Evolutionary conservation across 2,329 filamentous ascomycete genomes (phyloP), one percentile per base, ranked within the genome.

Genomic region (Diaporthe nobilis): DNA sequence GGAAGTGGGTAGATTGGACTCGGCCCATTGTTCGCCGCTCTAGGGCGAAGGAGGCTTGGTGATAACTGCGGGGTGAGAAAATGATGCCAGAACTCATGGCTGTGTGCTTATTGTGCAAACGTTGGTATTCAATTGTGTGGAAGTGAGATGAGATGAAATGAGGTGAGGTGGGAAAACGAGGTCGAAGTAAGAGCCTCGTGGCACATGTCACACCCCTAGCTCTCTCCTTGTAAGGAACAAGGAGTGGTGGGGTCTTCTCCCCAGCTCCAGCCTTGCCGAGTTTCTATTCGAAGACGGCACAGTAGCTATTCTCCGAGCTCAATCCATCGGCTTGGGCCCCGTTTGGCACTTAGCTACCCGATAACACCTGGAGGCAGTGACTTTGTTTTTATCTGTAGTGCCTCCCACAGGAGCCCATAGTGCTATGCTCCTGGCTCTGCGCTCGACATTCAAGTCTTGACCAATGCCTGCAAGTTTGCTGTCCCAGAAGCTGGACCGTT

Each of bases 41-140:
- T 39, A n/a, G 37, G 61, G 37, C 28, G 42, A 42, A 25, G 61
- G 61, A 13, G 28, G 60, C 20, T 55, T 20, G 47, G 20, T 17
- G 60, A 57, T 4, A 34, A 57, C 20, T 42, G 60, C 49, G 15
- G 39, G 47, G 37, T 42, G 28, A 37, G 28, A 44, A 8, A n/a
- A 34, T 28, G 51, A 55, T 49, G 37, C 71, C 37, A 73, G 71
- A 47, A 65, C 58, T 73, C 58, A 73, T 65, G 47, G n/a, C 58
- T 47, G 61, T 65, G 25, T 34, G 28, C 44, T 13, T 65, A 44
- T 65, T 31, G 39, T 55, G 34, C 20, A 13, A n/a, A 5, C 13
- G 47, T 25, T 65, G 47, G 28, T n/a, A 13, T 39, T 25, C 25
- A 17, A 17, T 65, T 55, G 58, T 55, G 47, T 57, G 22, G 37